These are phyloP conservation scores for Cladosporium sp. DNA, from an alignment of 2,329 filamentous ascomycete genomes.

Conservation along the genomic window DNA sequence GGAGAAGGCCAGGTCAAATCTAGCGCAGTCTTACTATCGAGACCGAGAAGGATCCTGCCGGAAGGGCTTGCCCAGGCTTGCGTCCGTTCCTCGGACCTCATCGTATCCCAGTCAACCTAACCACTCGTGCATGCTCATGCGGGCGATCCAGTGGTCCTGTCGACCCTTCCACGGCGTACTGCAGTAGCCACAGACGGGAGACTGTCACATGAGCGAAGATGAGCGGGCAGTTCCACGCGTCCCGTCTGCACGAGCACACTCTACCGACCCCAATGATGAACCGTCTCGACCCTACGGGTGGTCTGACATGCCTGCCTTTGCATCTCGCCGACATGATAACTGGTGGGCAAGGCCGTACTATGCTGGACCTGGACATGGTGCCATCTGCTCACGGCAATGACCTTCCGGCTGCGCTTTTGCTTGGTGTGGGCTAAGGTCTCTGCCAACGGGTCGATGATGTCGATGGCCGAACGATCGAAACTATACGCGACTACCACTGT, in stretches of 20 bases:
- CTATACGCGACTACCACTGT: slow-evolving; percentile 1
- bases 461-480: slow-evolving; percentile 5
- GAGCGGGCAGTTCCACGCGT: slow-evolving; percentile 27
- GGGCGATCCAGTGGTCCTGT: slow-evolving; percentile 41
- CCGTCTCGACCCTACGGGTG: slow-evolving; percentile 13
- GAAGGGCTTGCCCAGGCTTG: slow-evolving; percentile 38
- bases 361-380: slow-evolving; percentile 1
- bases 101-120: slow-evolving; percentile 14
- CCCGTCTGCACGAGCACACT: slow-evolving; percentile 19
- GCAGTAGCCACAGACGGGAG: slow-evolving; percentile 38
- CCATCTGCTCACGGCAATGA: slow-evolving; percentile 1
- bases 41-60: slow-evolving; percentile 15
- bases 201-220: slow-evolving; percentile 35
- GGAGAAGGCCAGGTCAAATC: slow-evolving; percentile 46
- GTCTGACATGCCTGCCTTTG: slow-evolving; percentile 34
- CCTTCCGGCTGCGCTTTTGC: slow-evolving; percentile 19
- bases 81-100: slow-evolving; percentile 22
- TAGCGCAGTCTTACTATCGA: slow-evolving; percentile 38
- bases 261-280: slow-evolving; percentile 11
- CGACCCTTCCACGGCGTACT: slow-evolving; percentile 40
- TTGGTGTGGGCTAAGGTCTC: slow-evolving; percentile 12
- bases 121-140: slow-evolving; percentile 29
- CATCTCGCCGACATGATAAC: slow-evolving; percentile 45
- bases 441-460: not conserved
- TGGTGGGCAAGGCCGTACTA: slow-evolving; percentile 33